phyloP scores from a whole-genome alignment of 1,139 yeast genomes.

The Waltiozyma sp. region DNA sequence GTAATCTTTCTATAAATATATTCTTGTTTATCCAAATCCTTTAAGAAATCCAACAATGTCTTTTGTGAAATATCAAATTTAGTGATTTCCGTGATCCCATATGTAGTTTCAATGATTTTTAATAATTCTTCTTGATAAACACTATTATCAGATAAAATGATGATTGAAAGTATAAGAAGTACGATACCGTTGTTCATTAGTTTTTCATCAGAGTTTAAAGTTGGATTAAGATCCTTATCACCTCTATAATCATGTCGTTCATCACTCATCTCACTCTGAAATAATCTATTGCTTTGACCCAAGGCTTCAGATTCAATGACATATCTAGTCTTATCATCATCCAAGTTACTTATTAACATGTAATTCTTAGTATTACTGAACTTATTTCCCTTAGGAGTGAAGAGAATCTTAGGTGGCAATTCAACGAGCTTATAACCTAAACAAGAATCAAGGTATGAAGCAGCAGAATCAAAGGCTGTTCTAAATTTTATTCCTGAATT shows the following conservation, averaged over 20 bases:
- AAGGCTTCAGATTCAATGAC: conserved; percentile 12
- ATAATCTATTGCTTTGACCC: conserved; percentile 5
- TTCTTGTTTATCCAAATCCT: conserved; percentile 21
- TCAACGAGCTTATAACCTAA: conserved; percentile 10
- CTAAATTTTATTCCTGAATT: conserved; percentile 7
- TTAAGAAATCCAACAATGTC: conserved; percentile 16
- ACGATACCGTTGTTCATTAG: conserved; percentile 22
- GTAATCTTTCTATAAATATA: conserved; percentile 15
- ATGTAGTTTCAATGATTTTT: background rate
- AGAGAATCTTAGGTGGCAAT: conserved; percentile 8
- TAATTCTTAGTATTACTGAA: conserved; percentile 2
- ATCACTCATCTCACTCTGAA: conserved; percentile 14
- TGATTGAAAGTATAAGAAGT: conserved; percentile 20
- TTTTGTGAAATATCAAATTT: background rate
- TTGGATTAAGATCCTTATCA: conserved; percentile 9
- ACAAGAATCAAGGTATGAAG: conserved; percentile 8
- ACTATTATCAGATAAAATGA: conserved; percentile 24
- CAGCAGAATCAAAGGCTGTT: conserved; percentile 10
- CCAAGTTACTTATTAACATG: conserved; percentile 8
- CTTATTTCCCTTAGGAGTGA: conserved; percentile 4
- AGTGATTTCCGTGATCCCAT: background rate
- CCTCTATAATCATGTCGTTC: conserved; percentile 15
- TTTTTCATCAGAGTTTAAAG: conserved; percentile 12
- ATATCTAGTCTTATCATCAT: conserved; percentile 8
- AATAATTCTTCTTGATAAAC: conserved; percentile 23